Conservation (phyloP, 2,329 filamentous ascomycete species). For the Cryphonectria carpinicola region DNA sequence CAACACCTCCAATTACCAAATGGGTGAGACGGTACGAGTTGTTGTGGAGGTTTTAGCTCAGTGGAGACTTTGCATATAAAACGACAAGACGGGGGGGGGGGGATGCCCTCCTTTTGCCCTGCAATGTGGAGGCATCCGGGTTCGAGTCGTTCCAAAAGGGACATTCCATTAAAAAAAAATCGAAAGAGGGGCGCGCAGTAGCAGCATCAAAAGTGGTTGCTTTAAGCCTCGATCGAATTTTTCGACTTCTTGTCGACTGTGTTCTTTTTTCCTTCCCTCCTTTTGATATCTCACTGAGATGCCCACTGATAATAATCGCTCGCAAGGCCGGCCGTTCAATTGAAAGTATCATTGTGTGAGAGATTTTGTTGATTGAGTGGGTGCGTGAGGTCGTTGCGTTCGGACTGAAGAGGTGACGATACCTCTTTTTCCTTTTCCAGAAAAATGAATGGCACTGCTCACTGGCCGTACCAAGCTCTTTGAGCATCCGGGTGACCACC, state of each 20-base stretch:
- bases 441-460: background rate
- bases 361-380: too few species aligned
- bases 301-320: background rate
- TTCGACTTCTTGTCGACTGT: background rate
- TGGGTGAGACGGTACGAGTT: background rate
- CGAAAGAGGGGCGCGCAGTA: conserved; percentile 8
- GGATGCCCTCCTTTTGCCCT: background rate
- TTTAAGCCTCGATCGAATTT: background rate
- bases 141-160: background rate
- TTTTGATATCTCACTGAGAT: background rate
- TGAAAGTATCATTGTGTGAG: too few species aligned
- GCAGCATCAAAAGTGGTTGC: background rate
- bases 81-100: too few species aligned
- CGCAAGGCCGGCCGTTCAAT: background rate
- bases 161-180: too few species aligned
- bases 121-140: background rate
- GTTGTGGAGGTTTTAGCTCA: background rate
- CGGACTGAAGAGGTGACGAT: background rate
- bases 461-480: conserved; percentile 28
- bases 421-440: background rate
- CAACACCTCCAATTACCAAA: background rate
- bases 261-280: too few species aligned
- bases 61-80: background rate
- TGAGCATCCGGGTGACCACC: conserved; percentile 18
- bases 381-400: background rate